Evolutionary conservation across 306 rosid genomes (phyloP).

Genomic region (Styphnolobium japonicum): DNA sequence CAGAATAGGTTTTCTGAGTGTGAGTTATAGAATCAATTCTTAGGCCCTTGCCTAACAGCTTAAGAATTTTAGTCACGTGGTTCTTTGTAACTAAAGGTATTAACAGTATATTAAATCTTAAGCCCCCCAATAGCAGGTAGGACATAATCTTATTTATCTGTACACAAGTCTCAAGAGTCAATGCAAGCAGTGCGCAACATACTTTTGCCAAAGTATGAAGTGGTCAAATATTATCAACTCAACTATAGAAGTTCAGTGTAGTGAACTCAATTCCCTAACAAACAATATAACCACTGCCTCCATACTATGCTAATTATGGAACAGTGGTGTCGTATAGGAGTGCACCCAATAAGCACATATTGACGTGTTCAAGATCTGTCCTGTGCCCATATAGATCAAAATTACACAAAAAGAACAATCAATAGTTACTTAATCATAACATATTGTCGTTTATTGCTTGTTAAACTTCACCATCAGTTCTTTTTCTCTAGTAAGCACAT

Average conservation of each 20-base stretch:
- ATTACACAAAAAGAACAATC: background rate
- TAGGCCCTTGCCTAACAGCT: background rate
- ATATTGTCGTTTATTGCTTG: background rate
- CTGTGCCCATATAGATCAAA: background rate
- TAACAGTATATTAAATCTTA: background rate
- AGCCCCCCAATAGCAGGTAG: background rate
- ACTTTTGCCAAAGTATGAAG: background rate
- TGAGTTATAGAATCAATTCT: background rate
- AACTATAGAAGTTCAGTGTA: background rate
- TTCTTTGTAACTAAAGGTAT: background rate
- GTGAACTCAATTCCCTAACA: background rate
- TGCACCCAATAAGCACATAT: background rate
- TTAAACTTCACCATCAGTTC: background rate
- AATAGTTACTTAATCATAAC: background rate
- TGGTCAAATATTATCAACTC: background rate
- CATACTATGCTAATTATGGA: background rate
- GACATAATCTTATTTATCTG: background rate
- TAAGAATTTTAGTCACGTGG: background rate
- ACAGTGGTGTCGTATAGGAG: background rate
- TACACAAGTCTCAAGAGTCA: background rate
- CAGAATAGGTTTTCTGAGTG: background rate
- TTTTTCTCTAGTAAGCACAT: background rate
- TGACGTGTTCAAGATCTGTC: background rate
- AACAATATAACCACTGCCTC: background rate
- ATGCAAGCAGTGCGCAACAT: background rate